Evolutionary conservation across 768 basidiomycete species (phyloP), one percentile per base, ranked within the genome.

Genomic region (Rhizopogon roseolus): DNA sequence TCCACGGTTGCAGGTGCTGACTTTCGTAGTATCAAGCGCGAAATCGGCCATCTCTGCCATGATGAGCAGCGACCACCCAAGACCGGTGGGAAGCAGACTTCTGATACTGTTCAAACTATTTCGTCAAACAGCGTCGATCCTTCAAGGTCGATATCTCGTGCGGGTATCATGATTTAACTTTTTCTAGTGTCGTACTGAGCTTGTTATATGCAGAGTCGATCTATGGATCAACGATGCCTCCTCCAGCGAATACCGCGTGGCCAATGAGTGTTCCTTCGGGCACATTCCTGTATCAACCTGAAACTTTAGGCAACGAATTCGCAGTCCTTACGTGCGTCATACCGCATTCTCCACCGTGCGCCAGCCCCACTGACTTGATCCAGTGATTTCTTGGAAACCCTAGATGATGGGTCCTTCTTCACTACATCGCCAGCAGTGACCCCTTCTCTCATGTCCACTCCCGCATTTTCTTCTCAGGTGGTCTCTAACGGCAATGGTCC

Each of bases 21-120:
- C 16, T 50, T 51, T 48, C 29, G 46, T 62, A 95, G 94, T 63
- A 92, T 98, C 63, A 98, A 98, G 69, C 85, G 96, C 38, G 95
- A 98, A 69, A 98, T 98, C 56, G 91, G 93, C 0, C 93, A 97
- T 72, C 76, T 96, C 13, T 97, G 94, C 64, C 89, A 92, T 61
- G 95, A 96, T 67, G 93, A 95, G 64, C 81, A 81, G 54, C 77
- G 84, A 45, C 76, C 78, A 1, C 55, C 60, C 1, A 84, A 82
- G 63, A 67, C 64, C 16, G 58, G 64, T 41, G 77, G 77, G 8
- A 84, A 83, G 56, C 73, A 76, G 19, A 36, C 28, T 48, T 36
- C 32, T 36, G 65, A 67, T 17, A 66, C 14, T 48, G 8, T 48
- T 6, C 32, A 19, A 54, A 46, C 67, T 0, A 16, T 67, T 17